A percentile compares a stretch with the other conserved stretches of the same genome.
Conservation (phyloP, 768 basidiomycete genomes). For the Leccinum pellstonianum region DNA sequence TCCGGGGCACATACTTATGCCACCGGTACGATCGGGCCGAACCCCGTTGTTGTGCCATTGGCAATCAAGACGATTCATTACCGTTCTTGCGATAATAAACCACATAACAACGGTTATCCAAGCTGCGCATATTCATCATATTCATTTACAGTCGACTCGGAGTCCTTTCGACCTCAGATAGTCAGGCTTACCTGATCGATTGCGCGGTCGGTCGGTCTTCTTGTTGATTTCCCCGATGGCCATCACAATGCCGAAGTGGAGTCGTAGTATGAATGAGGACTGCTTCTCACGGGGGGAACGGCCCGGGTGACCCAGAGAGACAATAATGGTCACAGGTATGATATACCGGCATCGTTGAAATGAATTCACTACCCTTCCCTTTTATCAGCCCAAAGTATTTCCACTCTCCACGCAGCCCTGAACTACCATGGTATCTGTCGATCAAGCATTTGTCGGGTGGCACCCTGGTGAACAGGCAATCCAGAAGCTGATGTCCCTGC, state of each 20-base stretch:
- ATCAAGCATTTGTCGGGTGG: constrained; percentile 39
- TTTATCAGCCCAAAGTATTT: not conserved
- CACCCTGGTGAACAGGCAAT: constrained; percentile 36
- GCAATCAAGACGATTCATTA: not conserved
- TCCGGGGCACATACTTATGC: not conserved
- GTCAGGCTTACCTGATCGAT: not conserved
- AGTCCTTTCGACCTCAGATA: not conserved
- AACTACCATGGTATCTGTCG: constrained; percentile 8
- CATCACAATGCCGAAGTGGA: not conserved
- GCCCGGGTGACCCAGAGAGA: not conserved
- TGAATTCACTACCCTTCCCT: not conserved
- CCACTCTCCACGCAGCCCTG: not conserved
- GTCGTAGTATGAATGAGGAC: not conserved
- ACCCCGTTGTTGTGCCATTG: not conserved
- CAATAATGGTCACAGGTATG: not conserved
- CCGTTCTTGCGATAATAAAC: not conserved
- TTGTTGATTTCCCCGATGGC: not conserved
- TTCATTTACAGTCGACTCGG: not conserved
- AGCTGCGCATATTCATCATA: not conserved
- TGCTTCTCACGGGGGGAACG: not conserved
- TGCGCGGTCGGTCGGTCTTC: not conserved
- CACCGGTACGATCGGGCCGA: not conserved
- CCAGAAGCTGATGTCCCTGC: constrained; percentile 26
- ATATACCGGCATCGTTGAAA: not conserved
- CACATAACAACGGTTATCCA: not conserved